Evolutionary conservation across 495 filamentous ascomycete species (phyloP).

Genomic region (Cudoniella acicularis): DNA sequence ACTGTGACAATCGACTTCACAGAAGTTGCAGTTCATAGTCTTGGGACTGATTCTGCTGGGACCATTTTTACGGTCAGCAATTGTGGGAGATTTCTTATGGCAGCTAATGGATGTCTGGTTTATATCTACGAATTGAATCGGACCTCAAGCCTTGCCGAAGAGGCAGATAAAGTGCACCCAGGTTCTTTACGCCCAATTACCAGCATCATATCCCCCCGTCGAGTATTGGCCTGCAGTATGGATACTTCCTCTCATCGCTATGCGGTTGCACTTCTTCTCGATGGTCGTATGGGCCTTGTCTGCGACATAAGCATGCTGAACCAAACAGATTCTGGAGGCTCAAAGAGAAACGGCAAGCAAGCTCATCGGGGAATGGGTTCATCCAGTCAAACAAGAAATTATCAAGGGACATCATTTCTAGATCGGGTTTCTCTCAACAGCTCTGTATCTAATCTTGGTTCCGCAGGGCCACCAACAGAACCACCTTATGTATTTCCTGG

Average conservation of each 20-base stretch:
- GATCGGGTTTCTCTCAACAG: constrained; percentile 15
- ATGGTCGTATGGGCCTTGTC: constrained; percentile 60
- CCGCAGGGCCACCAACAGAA: not conserved
- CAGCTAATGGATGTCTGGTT: constrained; percentile 54
- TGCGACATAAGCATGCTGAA: constrained; percentile 43
- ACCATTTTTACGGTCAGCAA: constrained; percentile 51
- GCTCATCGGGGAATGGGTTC: not conserved
- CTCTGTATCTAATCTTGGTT: constrained; percentile 4
- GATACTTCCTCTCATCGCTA: constrained; percentile 56
- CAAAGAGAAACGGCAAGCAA: not conserved
- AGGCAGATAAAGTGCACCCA: constrained; percentile 16
- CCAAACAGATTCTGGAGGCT: too few species aligned
- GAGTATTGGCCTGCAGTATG: constrained; percentile 60
- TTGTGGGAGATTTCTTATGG: constrained; percentile 58
- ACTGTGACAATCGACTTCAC: constrained; percentile 29
- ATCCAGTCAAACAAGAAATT: too few species aligned
- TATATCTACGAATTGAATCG: constrained; percentile 56
- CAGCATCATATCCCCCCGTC: constrained; percentile 54
- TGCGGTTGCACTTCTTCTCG: constrained; percentile 58
- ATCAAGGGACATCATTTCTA: constrained; percentile 11
- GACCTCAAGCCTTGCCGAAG: not conserved
- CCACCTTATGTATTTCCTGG: constrained; percentile 15
- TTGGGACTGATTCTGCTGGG: constrained; percentile 11
- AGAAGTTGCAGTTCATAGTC: constrained; percentile 28
- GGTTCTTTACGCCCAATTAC: constrained; percentile 42